These are phyloP conservation scores for Ophiostoma australiae DNA, from an alignment of 2,329 filamentous ascomycete genomes.

Conservation along the genomic window DNA sequence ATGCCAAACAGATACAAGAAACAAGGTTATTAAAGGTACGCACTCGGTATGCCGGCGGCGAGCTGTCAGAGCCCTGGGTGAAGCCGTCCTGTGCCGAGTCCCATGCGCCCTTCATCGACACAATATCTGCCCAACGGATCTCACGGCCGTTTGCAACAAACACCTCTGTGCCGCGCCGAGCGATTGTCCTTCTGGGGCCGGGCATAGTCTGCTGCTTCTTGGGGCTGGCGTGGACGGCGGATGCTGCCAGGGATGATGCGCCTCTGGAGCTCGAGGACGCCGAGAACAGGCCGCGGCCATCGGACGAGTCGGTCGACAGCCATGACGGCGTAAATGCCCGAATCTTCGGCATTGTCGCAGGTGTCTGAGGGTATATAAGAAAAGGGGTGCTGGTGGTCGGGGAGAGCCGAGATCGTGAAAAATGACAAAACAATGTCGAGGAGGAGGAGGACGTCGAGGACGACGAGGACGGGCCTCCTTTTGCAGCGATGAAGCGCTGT, in stretches of 20 bases:
- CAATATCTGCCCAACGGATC: conserved; percentile 85
- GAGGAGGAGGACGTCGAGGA: neutral
- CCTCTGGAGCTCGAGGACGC: conserved; percentile 37
- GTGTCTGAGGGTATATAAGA: neutral
- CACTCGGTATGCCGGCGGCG: conserved; percentile 45
- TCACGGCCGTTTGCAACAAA: conserved; percentile 86
- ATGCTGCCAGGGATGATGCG: conserved; percentile 32
- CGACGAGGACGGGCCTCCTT: neutral
- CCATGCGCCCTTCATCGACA: conserved; percentile 65
- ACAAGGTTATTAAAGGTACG: conserved; percentile 5
- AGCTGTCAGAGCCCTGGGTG: conserved; percentile 25
- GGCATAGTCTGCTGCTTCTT: conserved; percentile 40
- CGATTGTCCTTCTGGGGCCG: conserved; percentile 63
- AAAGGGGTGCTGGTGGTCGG: conserved; percentile 16
- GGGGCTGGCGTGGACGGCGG: conserved; percentile 33
- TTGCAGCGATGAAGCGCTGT: conserved; percentile 4
- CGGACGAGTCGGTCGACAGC: conserved; percentile 67
- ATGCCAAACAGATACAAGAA: neutral
- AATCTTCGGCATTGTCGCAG: conserved; percentile 69
- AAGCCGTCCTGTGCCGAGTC: conserved; percentile 37
- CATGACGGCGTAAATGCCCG: conserved; percentile 81
- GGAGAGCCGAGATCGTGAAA: neutral
- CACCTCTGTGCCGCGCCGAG: conserved; percentile 75
- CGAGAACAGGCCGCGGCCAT: conserved; percentile 74
- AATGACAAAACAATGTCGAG: neutral